Base-by-base conservation (phyloP, 441 rosid genomes). In the Erodium trifolium region DNA sequence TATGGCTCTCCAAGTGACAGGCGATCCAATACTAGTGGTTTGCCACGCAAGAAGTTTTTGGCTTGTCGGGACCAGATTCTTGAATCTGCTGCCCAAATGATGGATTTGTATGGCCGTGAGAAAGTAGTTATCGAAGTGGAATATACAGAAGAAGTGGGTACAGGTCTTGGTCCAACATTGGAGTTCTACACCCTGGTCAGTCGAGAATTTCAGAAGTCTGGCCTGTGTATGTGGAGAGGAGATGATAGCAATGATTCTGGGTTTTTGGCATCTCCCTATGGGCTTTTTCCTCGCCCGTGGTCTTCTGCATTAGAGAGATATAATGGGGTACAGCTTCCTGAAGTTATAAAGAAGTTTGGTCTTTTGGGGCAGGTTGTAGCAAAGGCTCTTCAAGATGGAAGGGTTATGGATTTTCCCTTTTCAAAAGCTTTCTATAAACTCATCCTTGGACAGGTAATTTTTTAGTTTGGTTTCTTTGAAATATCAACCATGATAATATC, bases 151-250 rank as follows among this genome's bases (percentile, higher is more conserved):
- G 99, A 95, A 87, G 96, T 95, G 8, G 99, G 99, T 63, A 90
- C 93, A 11, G 99, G 99, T 72, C 96, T 95, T 77, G 99, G 99
- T 76, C 99, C 99, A 45, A 95, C 98, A 6, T 74, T 95, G 81
- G 99, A 95, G 80, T 95, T 92, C 75, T 95, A 85, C 79, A 92
- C 99, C 45, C 80, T 92, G 72, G 94, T 95, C 66, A 84, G 98
- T 81, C 91, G 80, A 41, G 99, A 87, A 83, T 88, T 92, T 85
- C 99, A 92, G 76, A 87, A 86, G 71, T 72, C 75, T 6, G 88
- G 88, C 72, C 83, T 87, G 79, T 88, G 87, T 68, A 87, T 95
- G 92, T 95, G 99, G 99, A 90, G 99, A 78, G 88, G 77, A 75
- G 92, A 89, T 78, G 75, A 80, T 70, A 60, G 66, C 71, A 81